Evolutionary conservation across 1,284 basidiomycete species (phyloP).

Genomic region (Rhodotorula sp.): DNA sequence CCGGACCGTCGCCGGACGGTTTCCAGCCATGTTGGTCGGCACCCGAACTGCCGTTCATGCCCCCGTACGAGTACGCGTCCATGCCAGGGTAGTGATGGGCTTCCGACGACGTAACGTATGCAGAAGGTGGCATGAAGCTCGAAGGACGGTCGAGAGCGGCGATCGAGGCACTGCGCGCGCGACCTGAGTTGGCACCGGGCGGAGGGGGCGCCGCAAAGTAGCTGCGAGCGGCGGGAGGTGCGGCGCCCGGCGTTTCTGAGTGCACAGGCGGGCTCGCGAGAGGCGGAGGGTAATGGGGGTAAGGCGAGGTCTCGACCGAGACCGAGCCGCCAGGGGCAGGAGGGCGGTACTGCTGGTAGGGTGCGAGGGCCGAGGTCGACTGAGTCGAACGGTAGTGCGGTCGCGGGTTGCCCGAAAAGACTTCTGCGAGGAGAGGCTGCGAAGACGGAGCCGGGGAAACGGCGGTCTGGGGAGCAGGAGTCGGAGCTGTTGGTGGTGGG

Average conservation of each 20-base stretch:
- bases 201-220: constrained; percentile 32
- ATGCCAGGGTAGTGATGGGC: background rate
- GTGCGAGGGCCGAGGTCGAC: constrained; percentile 7
- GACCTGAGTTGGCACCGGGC: constrained; percentile 2
- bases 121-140: background rate
- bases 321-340: background rate
- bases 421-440: constrained; percentile 39
- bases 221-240: background rate
- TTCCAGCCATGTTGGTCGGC: constrained; percentile 35
- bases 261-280: constrained; percentile 6
- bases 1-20: constrained; percentile 12
- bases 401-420: constrained; percentile 35
- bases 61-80: background rate
- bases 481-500: no score
- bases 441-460: constrained; percentile 9
- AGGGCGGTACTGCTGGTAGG: constrained; percentile 21
- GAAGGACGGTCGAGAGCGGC: constrained; percentile 16
- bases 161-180: constrained; percentile 23
- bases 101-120: background rate
- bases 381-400: constrained; percentile 34
- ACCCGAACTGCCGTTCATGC: background rate
- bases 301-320: constrained; percentile 1
- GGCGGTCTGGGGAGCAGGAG: background rate
- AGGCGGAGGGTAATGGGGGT: background rate
- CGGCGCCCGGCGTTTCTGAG: background rate